Conservation (phyloP, 768 basidiomycete genomes). For the Daedaleopsis nitida region DNA sequence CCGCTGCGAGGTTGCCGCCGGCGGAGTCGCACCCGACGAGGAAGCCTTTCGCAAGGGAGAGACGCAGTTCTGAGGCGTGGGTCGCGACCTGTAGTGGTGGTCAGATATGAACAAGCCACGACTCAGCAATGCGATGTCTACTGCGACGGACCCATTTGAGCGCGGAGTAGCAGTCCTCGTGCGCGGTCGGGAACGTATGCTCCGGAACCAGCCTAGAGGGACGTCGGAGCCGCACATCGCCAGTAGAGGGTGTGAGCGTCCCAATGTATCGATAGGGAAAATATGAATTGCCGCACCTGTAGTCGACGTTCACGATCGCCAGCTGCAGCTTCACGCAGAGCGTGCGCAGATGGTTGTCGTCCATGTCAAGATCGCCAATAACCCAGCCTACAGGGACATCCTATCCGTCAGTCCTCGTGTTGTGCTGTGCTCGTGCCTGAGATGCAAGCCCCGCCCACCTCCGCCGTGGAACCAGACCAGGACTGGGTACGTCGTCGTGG, state of each 20-base stretch:
- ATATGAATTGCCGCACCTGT: slow-evolving; percentile 3
- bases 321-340: slow-evolving; percentile 21
- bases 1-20: slow-evolving; percentile 28
- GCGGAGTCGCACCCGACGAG: slow-evolving; percentile 29
- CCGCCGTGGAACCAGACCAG: too few species aligned
- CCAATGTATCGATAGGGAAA: not conserved
- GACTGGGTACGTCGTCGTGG: too few species aligned
- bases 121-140: too few species aligned
- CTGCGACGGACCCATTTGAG: slow-evolving; percentile 24
- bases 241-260: too few species aligned
- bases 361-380: slow-evolving; percentile 11
- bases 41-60: slow-evolving; percentile 27
- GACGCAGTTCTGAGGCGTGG: slow-evolving; percentile 14
- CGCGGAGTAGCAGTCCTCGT: slow-evolving; percentile 26
- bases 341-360: slow-evolving; percentile 24
- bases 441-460: too few species aligned
- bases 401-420: too few species aligned
- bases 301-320: slow-evolving; percentile 23
- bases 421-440: too few species aligned
- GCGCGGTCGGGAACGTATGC: slow-evolving; percentile 22
- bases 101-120: too few species aligned
- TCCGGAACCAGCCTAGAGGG: slow-evolving; percentile 28
- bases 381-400: slow-evolving; percentile 6
- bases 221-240: not conserved
- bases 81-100: slow-evolving; percentile 6